Percentiles rank a stretch among this genome's conserved stretches.
Evolutionary conservation across 139 green algal genomes (phyloP).

Genomic region (Choricystis sp.): DNA sequence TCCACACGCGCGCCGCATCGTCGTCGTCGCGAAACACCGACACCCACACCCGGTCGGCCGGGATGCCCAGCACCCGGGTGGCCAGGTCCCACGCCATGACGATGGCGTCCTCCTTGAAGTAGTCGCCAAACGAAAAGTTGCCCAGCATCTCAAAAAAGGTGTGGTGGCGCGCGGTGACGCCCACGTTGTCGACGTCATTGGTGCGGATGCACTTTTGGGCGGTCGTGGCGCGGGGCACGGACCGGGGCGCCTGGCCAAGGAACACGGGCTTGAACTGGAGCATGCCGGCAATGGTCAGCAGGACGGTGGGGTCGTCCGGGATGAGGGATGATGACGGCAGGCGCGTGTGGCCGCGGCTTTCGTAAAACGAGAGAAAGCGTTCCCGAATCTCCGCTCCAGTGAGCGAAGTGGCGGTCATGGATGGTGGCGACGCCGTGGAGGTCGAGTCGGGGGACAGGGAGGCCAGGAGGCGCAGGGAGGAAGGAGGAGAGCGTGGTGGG

Average conservation of each 20-base stretch:
- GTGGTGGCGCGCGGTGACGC: constrained; percentile 81
- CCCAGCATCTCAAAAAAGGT: constrained; percentile 96
- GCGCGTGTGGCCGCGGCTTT: constrained; percentile 43
- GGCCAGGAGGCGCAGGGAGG: not conserved
- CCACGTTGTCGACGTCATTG: constrained; percentile 94
- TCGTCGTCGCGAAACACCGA: constrained; percentile 79
- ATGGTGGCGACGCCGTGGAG: not conserved
- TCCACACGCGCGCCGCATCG: constrained; percentile 68
- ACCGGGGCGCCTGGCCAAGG: constrained; percentile 50
- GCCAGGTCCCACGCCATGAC: constrained; percentile 76
- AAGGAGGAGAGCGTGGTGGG: not conserved
- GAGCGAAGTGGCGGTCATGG: not conserved
- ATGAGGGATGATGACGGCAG: constrained; percentile 72
- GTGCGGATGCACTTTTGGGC: constrained; percentile 91
- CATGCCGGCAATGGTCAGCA: constrained; percentile 84
- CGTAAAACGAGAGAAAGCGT: constrained; percentile 75
- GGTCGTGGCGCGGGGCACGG: constrained; percentile 51
- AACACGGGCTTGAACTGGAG: constrained; percentile 96
- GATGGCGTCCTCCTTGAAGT: constrained; percentile 85
- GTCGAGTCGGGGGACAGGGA: not conserved
- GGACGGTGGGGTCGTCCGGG: constrained; percentile 78
- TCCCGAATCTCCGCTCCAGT: constrained; percentile 57
- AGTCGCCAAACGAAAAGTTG: constrained; percentile 93
- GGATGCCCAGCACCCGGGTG: constrained; percentile 50
- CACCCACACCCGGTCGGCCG: constrained; percentile 63